Base-by-base conservation (phyloP, 2,329 filamentous ascomycete genomes). In the Lecanoromycetidae sp. region DNA sequence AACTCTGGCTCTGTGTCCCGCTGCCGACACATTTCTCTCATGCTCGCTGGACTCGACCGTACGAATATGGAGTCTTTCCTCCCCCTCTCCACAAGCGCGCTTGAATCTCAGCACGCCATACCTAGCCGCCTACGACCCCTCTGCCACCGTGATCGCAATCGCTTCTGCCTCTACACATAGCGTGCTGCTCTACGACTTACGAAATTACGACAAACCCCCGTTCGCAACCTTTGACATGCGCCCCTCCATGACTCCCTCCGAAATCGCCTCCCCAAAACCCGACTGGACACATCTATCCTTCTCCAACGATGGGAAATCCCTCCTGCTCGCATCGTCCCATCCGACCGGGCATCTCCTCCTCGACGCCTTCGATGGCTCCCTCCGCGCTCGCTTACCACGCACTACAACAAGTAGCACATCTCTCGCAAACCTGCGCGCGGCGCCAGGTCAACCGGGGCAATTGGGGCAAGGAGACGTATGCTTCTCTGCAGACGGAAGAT, bases 241-340 rank as follows among this genome's bases (percentile, higher is more conserved):
- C 17, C 39, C 47, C 66, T 71, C 42, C 68, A 69, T 37, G 60
- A 67, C 58, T 50, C 66, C 58, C 57, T 64, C 71, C 5, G 75
- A 80, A 39, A 79, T 83, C 55, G 61, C 72, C 63, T 52, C 74
- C 63, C 32, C 67, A 64, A 39, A 71, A 66, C 36, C 72, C 66
- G 40, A 70, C 55, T 98, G 91, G 91, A 91, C 85, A 1, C 87
- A 84, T 56, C 73, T 98, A 34, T 87, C 94, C 58, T 96, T 98
- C 61, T 91, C 86, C 49, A 98, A 98, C 58, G 91, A 98, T 58
- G 91, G 91, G 15, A 94, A 94, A 60, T 78, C 78, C 51, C 66
- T 98, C 39, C 73, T 98, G 4, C 64, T 98, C 15, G 85, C 84
- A 12, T 96, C 90, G 2, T 85, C 82, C 40, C 86, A 84, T 5